Base-by-base conservation (phyloP, 2,329 filamentous ascomycete genomes). In the Cladosporium halotolerans region DNA sequence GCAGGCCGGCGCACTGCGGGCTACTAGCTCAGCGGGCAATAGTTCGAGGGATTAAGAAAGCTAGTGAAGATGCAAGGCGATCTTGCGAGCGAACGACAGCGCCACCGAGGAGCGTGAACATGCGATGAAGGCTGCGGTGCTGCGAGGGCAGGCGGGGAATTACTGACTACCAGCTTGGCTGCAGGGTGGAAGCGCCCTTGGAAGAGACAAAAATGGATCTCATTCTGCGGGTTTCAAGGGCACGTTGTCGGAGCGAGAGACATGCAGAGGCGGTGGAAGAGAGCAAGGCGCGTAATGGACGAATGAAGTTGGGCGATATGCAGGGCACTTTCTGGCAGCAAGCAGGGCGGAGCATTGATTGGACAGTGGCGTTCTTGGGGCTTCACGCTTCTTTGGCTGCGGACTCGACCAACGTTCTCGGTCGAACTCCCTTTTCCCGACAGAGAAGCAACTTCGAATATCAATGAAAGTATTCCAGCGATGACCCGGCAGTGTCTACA, bases 151-250 rank as follows among this genome's bases (percentile, higher is more conserved):
- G 46, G 42, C 19, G 38, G 23, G 28, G 9, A 39, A 36, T 41
- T 23, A 31, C 16, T 40, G 31, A 47, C 43, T 23, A 23, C 44
- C 45, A 34, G 49, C 54, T 55, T 55, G 54, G 54, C 54, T 52
- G 45, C 44, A 55, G 53, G 49, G 39, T 53, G 45, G 54, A 48
- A 45, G 46, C 41, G 54, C 49, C 44, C 39, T 48, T 42, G 49
- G 49, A 48, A 55, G 45, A 48, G 49, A 45, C 46, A 45, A 40
- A 38, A 39, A 14, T 14, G 36, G 8, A 28, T 36, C 16, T 38
- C 16, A 34, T 31, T 10, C 38, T 33, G 39, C 47, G 23, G 36
- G 13, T 3, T 18, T 14, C 11, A 42, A 44, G 36, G 38, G 48
- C 48, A 44, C 40, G 48, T 19, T 14, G 40, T 28, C 32, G 18